Evolutionary conservation across 495 filamentous ascomycete species (phyloP).

Genomic region (Aspergillus avenaceus): DNA sequence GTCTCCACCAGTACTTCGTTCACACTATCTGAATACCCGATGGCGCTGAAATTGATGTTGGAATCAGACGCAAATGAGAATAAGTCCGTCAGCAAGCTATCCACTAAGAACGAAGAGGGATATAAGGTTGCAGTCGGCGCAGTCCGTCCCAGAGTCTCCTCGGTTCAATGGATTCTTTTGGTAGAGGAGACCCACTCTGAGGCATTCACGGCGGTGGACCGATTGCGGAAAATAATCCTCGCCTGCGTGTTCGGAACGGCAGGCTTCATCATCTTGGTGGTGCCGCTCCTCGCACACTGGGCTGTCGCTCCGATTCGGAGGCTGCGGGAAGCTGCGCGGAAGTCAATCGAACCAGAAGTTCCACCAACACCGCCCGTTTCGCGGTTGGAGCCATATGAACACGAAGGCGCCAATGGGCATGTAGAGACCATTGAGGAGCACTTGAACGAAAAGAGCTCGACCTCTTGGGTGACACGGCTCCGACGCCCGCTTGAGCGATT

Average conservation of each 20-base stretch:
- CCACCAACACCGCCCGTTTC: constrained; percentile 20
- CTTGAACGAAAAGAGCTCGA: constrained; percentile 11
- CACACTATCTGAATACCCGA: constrained; percentile 50
- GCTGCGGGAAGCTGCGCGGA: constrained; percentile 71
- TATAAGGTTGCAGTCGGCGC: constrained; percentile 64
- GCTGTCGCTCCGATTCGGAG: constrained; percentile 76
- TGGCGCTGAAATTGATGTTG: constrained; percentile 51
- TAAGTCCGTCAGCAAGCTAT: constrained; percentile 61
- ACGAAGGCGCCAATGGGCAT: not conserved
- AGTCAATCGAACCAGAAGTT: constrained; percentile 59
- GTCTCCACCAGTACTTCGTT: constrained; percentile 51
- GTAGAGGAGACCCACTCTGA: constrained; percentile 72
- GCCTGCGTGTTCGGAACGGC: constrained; percentile 81
- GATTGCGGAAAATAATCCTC: constrained; percentile 71
- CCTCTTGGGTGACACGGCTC: constrained; percentile 13
- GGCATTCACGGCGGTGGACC: constrained; percentile 68
- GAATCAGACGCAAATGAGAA: constrained; percentile 41
- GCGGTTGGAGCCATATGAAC: not conserved
- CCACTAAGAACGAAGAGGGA: constrained; percentile 65
- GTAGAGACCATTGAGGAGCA: constrained; percentile 18
- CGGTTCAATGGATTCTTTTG: constrained; percentile 77
- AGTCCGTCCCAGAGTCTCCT: constrained; percentile 54
- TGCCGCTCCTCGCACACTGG: constrained; percentile 73
- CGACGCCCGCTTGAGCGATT: constrained; percentile 9
- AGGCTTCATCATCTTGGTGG: constrained; percentile 60